Conservation (phyloP, 768 basidiomycete species). For the Auriscalpium orientale region DNA sequence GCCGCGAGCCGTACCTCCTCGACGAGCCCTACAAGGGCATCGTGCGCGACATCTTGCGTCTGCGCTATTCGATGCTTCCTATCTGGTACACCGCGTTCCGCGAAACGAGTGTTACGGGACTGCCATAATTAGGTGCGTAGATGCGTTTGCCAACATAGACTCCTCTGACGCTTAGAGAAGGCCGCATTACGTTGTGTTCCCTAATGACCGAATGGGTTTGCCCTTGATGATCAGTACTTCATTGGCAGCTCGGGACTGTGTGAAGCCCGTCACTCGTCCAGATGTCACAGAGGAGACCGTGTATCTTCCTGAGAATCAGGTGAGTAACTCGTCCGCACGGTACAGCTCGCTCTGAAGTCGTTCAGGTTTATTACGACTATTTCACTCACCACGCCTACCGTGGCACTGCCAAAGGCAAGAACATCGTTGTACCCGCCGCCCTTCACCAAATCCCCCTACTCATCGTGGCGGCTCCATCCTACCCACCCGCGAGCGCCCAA, state of each 20-base stretch:
- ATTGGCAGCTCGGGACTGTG: conserved; percentile 81
- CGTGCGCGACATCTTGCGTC: conserved; percentile 65
- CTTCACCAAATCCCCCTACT: conserved; percentile 79
- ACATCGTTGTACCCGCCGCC: conserved; percentile 71
- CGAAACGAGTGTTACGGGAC: conserved; percentile 73
- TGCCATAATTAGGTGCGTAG: conserved; percentile 67
- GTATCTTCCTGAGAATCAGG: conserved; percentile 85
- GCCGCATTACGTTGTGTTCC: conserved; percentile 95
- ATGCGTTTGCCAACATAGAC: not conserved
- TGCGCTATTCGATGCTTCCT: conserved; percentile 82
- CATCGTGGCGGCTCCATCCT: conserved; percentile 89
- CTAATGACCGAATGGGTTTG: conserved; percentile 80
- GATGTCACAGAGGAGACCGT: conserved; percentile 63
- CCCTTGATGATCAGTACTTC: conserved; percentile 91
- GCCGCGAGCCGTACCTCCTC: conserved; percentile 89
- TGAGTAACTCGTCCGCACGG: conserved; percentile 19
- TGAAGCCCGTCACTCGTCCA: conserved; percentile 81
- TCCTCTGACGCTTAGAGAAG: conserved; percentile 29
- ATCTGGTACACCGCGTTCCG: conserved; percentile 98
- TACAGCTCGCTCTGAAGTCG: too few relatives aligned
- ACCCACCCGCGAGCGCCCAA: conserved; percentile 78
- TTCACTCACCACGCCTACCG: conserved; percentile 64
- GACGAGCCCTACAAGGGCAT: conserved; percentile 86
- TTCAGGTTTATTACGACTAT: conserved; percentile 90
- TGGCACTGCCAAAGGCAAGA: conserved; percentile 55